A percentile compares a stretch with the other conserved stretches of the same genome.
Evolutionary conservation across 2,329 filamentous ascomycete genomes (phyloP).

Genomic region (Aspergillus felis): DNA sequence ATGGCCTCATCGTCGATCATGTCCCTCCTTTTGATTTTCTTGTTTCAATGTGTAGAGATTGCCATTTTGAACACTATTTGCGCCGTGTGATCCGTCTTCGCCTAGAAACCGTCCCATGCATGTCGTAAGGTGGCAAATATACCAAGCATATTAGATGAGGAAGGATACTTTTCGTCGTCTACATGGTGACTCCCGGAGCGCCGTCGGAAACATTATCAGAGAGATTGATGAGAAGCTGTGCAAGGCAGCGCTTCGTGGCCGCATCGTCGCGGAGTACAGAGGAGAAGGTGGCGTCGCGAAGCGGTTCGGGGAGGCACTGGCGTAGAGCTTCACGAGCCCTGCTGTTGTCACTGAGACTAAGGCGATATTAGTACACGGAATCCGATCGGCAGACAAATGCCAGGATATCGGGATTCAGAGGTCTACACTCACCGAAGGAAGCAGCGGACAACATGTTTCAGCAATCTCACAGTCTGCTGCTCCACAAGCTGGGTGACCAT

Average conservation of each 20-base stretch:
- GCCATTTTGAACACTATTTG: conserved; percentile 28
- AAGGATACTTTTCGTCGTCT: conserved; percentile 29
- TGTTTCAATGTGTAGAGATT: conserved; percentile 11
- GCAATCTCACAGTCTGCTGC: conserved; percentile 88
- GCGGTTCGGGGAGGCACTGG: conserved; percentile 94
- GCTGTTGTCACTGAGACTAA: conserved; percentile 88
- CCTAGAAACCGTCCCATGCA: conserved; percentile 40
- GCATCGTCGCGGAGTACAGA: conserved; percentile 95
- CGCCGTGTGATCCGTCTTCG: conserved; percentile 39
- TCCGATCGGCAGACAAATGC: not conserved
- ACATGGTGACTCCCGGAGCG: conserved; percentile 37
- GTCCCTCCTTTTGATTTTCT: conserved; percentile 2
- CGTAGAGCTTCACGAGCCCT: conserved; percentile 89
- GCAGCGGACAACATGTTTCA: conserved; percentile 97
- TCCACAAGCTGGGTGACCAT: conserved; percentile 98
- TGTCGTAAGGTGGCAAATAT: conserved; percentile 36
- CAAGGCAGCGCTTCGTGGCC: conserved; percentile 93
- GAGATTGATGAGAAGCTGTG: conserved; percentile 94
- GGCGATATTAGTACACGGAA: not conserved
- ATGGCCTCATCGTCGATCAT: conserved; percentile 5
- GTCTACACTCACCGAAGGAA: conserved; percentile 73
- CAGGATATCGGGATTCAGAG: not conserved
- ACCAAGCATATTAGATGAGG: conserved; percentile 27
- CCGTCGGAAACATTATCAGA: conserved; percentile 75
- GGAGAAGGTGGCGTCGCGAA: conserved; percentile 96